Evolutionary conservation across 2,329 filamentous ascomycete genomes (phyloP).

Genomic region (Cladosporium cucumerinum): DNA sequence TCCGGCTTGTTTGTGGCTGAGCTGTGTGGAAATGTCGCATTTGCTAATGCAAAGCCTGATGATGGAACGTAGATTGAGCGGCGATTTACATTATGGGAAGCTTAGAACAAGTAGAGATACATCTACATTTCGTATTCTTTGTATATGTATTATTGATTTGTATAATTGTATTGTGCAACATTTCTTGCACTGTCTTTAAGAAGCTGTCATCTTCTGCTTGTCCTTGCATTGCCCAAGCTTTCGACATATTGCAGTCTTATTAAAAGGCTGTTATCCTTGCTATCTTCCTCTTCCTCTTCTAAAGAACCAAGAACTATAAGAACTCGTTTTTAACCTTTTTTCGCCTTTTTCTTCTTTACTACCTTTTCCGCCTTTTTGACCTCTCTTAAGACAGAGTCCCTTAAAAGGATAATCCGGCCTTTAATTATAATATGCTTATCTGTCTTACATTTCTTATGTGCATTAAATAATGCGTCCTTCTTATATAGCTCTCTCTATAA

Average conservation of each 20-base stretch:
- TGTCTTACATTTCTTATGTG: no score
- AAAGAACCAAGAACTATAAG: no score
- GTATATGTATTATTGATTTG: not conserved
- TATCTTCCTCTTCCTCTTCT: no score
- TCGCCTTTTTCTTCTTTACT: no score
- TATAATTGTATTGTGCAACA: not conserved
- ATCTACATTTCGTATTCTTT: not conserved
- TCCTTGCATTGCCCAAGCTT: no score
- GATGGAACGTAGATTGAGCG: slow-evolving; percentile 27
- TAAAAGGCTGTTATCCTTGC: not conserved
- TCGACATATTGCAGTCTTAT: not conserved
- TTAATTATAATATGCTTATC: no score
- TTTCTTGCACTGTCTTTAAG: not conserved
- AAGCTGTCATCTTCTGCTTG: not conserved
- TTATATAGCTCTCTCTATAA: no score
- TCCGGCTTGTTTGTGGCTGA: slow-evolving; percentile 29
- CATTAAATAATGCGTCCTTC: no score
- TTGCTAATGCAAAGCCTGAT: slow-evolving; percentile 29
- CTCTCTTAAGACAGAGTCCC: no score
- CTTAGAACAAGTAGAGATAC: not conserved
- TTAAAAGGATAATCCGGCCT: no score
- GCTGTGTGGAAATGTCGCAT: slow-evolving; percentile 30
- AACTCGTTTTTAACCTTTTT: no score
- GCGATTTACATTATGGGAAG: not conserved
- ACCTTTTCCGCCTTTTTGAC: no score